These are phyloP conservation scores for Bauhinia variegata DNA, from an alignment of 306 rosid genomes.

Conservation along the genomic window DNA sequence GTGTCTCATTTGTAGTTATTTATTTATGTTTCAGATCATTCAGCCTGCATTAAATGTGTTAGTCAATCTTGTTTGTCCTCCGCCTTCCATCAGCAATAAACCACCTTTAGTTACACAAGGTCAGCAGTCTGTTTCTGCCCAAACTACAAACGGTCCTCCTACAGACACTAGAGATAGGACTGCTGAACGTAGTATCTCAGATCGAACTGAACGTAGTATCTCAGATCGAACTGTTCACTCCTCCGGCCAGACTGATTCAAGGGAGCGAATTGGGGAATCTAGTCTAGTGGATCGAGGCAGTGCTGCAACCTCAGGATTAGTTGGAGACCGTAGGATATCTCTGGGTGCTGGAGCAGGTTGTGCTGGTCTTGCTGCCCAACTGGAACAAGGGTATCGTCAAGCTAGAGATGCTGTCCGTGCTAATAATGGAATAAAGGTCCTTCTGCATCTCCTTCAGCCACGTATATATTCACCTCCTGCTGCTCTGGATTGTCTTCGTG, in stretches of 20 bases:
- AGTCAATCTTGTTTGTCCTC: constrained; percentile 96
- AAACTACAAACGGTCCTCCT: constrained; percentile 54
- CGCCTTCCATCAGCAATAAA: constrained; percentile 95
- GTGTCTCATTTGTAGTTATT: constrained; percentile 25
- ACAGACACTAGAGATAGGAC: constrained; percentile 75
- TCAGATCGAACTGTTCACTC: constrained; percentile 62
- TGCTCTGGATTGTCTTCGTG: constrained; percentile 93
- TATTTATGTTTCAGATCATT: constrained; percentile 71
- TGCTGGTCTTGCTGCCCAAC: constrained; percentile 91
- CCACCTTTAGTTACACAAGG: constrained; percentile 70
- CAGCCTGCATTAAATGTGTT: constrained; percentile 92
- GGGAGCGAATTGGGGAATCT: constrained; percentile 75
- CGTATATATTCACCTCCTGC: constrained; percentile 92
- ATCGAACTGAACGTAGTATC: constrained; percentile 69
- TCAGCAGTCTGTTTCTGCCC: constrained; percentile 67
- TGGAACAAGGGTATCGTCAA: constrained; percentile 88
- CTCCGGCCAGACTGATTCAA: constrained; percentile 62
- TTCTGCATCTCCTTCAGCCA: constrained; percentile 85
- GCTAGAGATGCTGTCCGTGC: constrained; percentile 95
- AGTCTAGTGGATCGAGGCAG: constrained; percentile 55
- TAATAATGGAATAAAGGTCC: constrained; percentile 93
- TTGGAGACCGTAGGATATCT: constrained; percentile 94
- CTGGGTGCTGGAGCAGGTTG: constrained; percentile 93
- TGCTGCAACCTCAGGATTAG: constrained; percentile 76
- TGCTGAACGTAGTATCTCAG: constrained; percentile 65